phyloP scores from a whole-genome alignment of 176 grass and related monocot species.

The Oryza meyeriana region DNA sequence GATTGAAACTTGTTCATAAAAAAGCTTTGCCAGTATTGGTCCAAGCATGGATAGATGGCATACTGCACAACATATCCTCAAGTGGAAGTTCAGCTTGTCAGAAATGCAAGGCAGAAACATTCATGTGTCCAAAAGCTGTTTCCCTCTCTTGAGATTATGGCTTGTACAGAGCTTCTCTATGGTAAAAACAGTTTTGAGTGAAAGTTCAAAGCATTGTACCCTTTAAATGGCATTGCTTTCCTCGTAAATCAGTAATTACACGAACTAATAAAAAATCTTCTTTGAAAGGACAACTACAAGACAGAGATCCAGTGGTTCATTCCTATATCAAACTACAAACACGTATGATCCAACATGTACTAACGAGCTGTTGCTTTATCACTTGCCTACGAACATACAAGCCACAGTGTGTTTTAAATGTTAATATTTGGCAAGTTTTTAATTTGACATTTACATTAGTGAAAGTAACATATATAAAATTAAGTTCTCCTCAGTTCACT shows the following conservation, averaged over 20 bases:
- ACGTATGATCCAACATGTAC: constrained; percentile 1
- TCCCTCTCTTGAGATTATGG: not conserved
- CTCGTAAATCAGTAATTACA: not conserved
- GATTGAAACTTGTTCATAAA: not conserved
- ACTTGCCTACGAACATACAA: not conserved
- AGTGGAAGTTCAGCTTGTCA: not conserved
- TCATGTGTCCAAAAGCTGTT: not conserved
- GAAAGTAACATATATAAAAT: not conserved
- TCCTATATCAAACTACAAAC: not conserved
- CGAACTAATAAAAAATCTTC: not conserved
- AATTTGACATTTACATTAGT: not conserved
- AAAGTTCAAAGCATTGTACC: not conserved
- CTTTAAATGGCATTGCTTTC: not conserved
- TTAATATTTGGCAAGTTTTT: not conserved
- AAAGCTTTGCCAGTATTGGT: not conserved
- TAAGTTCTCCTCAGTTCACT: not conserved
- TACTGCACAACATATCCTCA: not conserved
- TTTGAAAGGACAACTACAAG: not conserved
- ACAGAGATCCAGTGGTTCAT: not conserved
- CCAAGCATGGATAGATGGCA: not conserved
- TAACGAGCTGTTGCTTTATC: not conserved
- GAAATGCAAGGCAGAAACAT: not conserved
- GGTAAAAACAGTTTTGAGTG: not conserved
- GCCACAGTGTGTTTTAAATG: not conserved
- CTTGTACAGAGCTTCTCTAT: not conserved